These are phyloP conservation scores for Cutaneotrichosporon cutaneum DNA, from an alignment of 1,284 basidiomycete species.

Conservation along the genomic window DNA sequence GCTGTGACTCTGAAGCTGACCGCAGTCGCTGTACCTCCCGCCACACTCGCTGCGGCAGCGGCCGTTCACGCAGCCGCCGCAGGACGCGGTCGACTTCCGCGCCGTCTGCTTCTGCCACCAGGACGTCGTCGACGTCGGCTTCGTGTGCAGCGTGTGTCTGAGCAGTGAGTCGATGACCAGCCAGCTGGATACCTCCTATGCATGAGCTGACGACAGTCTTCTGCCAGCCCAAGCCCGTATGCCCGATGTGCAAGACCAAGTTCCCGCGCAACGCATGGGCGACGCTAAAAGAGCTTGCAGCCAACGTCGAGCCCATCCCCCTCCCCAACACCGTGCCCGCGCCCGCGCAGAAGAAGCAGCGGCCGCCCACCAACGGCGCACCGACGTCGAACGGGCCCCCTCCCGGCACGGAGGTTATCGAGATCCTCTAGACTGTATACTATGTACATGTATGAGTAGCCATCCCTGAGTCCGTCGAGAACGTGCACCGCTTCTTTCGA, in stretches of 20 bases:
- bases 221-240: constrained; percentile 87
- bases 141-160: constrained; percentile 94
- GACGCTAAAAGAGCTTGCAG: constrained; percentile 60
- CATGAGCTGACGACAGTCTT: constrained; percentile 63
- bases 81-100: constrained; percentile 93
- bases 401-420: constrained; percentile 4
- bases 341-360: constrained; percentile 13
- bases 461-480: not conserved
- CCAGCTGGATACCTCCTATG: too few species aligned
- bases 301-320: constrained; percentile 40
- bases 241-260: constrained; percentile 92
- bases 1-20: not conserved
- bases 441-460: not conserved
- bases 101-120: constrained; percentile 99
- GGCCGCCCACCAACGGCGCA: constrained; percentile 9
- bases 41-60: constrained; percentile 72
- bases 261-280: constrained; percentile 86
- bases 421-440: constrained; percentile 6
- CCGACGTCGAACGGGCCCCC: constrained; percentile 1
- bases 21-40: constrained; percentile 86
- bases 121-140: constrained; percentile 92
- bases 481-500: too few species aligned
- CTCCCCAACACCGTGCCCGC: constrained; percentile 36
- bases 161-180: too few species aligned
- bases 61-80: constrained; percentile 76